Evolutionary conservation across 768 basidiomycete species (phyloP), one percentile per base, ranked within the genome.

Genomic region (Boletus edulis): DNA sequence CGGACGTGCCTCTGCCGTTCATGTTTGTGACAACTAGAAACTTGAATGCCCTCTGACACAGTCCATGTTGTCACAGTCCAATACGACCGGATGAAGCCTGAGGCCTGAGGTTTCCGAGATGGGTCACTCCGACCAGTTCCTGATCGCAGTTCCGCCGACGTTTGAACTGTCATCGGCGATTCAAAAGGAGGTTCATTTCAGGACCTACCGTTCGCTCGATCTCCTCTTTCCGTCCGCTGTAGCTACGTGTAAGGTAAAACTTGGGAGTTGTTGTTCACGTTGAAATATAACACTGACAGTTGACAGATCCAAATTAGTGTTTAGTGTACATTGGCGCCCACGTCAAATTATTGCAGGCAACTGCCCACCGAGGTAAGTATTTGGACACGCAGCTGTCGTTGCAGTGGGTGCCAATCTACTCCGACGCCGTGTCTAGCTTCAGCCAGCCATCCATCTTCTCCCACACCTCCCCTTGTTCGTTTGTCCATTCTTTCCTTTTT

Each of bases 401-500:
- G 22, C 12, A 12, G 55, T 40, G 34, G 40, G 38, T 18, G 17
- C 11, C 18, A 18, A 27, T 37, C 34, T 57, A 56, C 56, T 60
- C 60, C 47, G 61, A 55, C 29, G 31, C 37, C 24, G 29, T 17
- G 20, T 56, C 44, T 34, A 51, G 12, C 44, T 35, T 44, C 50
- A 87, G 61, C 88, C 87, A 91, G 5, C 50, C 69, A 62, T 84
- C 84, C 73, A 89, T 75, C 60, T 73, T 69, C 27, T 69, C 68
- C 89, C 89, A 91, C 13, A 89, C 70, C 7, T 62, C 70, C 46
- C 71, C 65, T 64, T 86, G 84, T 66, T 86, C 85, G 17, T 72
- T 74, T 12, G 77, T 76, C 87, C 87, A 91, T 62, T 89, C 89
- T 47, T 75, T 76, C 50, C 72, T 69, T 71, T 88, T 89, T 52